Percentiles rank a stretch among this genome's conserved stretches.
phyloP scores from a whole-genome alignment of 768 basidiomycete species.

The Nidula microcarpa region DNA sequence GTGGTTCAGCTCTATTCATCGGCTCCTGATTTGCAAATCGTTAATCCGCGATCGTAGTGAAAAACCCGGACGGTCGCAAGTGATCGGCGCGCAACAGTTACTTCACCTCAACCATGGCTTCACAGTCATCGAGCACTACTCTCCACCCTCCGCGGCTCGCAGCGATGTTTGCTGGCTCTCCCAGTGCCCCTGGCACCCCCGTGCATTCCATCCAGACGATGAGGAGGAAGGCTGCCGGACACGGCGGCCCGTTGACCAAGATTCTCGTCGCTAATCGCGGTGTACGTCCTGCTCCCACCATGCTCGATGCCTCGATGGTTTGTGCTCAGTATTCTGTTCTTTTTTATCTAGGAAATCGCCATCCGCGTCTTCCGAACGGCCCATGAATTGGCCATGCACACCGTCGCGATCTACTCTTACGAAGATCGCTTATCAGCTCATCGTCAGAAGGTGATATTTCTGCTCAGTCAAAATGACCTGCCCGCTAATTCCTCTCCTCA shows the following conservation, averaged over 20 bases:
- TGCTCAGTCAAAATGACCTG: conserved; percentile 5
- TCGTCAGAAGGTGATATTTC: conserved; percentile 78
- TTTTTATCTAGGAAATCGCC: conserved; percentile 83
- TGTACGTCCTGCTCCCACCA: conserved; percentile 39
- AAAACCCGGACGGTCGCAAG: background rate
- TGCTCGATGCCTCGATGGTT: conserved; percentile 4
- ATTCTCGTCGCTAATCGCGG: conserved; percentile 91
- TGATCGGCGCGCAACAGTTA: background rate
- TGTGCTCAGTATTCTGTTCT: conserved; percentile 3
- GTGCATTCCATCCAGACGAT: conserved; percentile 90
- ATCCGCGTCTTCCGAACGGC: conserved; percentile 98
- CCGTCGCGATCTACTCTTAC: conserved; percentile 96
- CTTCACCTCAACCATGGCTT: conserved; percentile 31
- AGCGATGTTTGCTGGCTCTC: conserved; percentile 67
- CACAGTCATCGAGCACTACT: conserved; percentile 23
- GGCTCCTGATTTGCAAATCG: background rate
- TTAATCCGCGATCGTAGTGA: background rate
- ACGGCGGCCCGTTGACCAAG: conserved; percentile 85
- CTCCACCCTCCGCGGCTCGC: conserved; percentile 76
- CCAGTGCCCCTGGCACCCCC: conserved; percentile 79
- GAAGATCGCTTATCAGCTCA: conserved; percentile 97
- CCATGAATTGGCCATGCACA: conserved; percentile 98
- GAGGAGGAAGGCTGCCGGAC: conserved; percentile 88
- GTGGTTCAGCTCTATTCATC: background rate
- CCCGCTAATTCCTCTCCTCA: conserved; percentile 23